Percentiles rank a stretch among this genome's conserved stretches.
phyloP scores from a whole-genome alignment of 441 rosid species.

The Gossypium schwendimanii region DNA sequence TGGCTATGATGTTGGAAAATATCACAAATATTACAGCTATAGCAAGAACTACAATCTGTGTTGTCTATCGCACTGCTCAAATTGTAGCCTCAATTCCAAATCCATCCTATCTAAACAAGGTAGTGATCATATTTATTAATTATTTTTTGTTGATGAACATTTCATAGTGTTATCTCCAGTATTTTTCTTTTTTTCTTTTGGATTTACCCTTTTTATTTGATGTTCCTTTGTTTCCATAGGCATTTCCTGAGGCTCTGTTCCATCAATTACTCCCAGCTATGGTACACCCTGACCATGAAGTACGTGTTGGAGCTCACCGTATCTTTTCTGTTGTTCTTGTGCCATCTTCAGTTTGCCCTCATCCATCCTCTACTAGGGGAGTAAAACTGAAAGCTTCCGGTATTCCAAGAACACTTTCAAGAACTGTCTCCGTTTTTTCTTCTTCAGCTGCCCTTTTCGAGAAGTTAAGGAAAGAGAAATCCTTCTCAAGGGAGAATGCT shows the following conservation, averaged over 20 bases:
- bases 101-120: conserved; percentile 79
- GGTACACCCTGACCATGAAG: conserved; percentile 77
- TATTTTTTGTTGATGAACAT: conserved; percentile 6
- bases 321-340: conserved; percentile 81
- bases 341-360: conserved; percentile 66
- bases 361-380: conserved; percentile 22
- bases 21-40: conserved; percentile 64
- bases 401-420: conserved; percentile 73
- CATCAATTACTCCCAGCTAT: conserved; percentile 67
- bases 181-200: background rate
- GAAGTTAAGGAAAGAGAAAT: conserved; percentile 57
- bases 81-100: conserved; percentile 78
- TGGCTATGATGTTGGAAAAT: conserved; percentile 90
- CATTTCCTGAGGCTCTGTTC: conserved; percentile 76
- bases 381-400: conserved; percentile 41
- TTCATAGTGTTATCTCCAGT: conserved; percentile 4
- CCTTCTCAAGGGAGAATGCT: conserved; percentile 25
- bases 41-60: conserved; percentile 66
- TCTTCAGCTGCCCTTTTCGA: conserved; percentile 96
- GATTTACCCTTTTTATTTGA: background rate
- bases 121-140: conserved; percentile 17
- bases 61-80: conserved; percentile 88
- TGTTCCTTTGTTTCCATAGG: conserved; percentile 30
- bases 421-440: conserved; percentile 93
- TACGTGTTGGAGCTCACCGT: conserved; percentile 63